A percentile compares a stretch with the other conserved stretches of the same genome.
phyloP scores from a whole-genome alignment of 164 flowering plant species.

The Echeveria elegans region DNA sequence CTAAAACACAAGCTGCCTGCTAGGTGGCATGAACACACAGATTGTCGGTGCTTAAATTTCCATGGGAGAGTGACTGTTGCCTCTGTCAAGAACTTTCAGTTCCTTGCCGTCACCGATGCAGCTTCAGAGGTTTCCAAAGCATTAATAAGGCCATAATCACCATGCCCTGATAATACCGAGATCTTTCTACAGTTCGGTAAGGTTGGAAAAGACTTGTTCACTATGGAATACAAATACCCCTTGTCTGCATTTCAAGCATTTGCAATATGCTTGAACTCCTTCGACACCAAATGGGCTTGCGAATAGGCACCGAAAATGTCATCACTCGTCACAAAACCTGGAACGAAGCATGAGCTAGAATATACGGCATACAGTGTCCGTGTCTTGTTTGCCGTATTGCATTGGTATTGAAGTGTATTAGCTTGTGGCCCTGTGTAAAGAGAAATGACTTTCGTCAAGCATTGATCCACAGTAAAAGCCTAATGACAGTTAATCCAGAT shows the following conservation, averaged over 20 bases:
- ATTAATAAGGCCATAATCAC: neutral
- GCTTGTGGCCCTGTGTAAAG: neutral
- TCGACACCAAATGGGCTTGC: constrained; percentile 17
- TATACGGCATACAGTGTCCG: neutral
- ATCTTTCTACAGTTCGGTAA: constrained; percentile 33
- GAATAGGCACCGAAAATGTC: constrained; percentile 15
- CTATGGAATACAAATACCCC: constrained; percentile 22
- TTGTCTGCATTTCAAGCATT: constrained; percentile 40
- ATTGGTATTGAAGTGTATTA: neutral
- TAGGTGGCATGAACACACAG: constrained; percentile 35
- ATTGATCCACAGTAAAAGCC: too few species aligned
- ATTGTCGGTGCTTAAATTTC: constrained; percentile 38
- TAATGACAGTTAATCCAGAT: too few species aligned
- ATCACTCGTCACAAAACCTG: neutral
- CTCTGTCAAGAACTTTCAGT: constrained; percentile 34
- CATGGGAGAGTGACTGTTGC: constrained; percentile 36
- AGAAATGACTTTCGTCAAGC: neutral
- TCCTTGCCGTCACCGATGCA: constrained; percentile 20
- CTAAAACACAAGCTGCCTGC: constrained; percentile 33
- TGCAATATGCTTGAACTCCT: constrained; percentile 34
- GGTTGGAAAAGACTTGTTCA: constrained; percentile 24
- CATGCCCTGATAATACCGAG: constrained; percentile 24
- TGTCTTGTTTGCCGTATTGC: neutral
- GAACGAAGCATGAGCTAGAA: neutral
- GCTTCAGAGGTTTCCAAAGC: constrained; percentile 15